phyloP scores from a whole-genome alignment of 2,329 filamentous ascomycete species.

The Cladophialophora exuberans region DNA sequence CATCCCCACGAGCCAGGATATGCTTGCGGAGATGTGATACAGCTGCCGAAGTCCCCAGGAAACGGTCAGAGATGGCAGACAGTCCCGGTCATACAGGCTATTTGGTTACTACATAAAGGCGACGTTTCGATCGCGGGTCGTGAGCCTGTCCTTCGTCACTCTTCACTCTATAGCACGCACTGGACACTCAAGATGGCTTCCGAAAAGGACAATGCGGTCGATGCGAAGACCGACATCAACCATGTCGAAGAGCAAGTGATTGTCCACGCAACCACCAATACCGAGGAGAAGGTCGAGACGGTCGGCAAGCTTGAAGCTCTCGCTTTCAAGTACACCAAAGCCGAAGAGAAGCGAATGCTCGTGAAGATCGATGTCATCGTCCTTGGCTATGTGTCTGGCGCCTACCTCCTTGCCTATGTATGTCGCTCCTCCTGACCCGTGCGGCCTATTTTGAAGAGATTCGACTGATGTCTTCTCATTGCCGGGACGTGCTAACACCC shows the following conservation, averaged over 20 bases:
- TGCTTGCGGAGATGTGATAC: not conserved
- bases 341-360: slow-evolving; percentile 73
- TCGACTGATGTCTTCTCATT: too few species aligned
- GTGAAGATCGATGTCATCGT: slow-evolving; percentile 71
- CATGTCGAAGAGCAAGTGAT: slow-evolving; percentile 13
- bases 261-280: not conserved
- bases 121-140: not conserved
- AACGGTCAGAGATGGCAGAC: not conserved
- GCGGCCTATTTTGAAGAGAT: not conserved
- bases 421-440: not conserved
- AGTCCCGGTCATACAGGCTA: not conserved
- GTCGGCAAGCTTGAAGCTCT: slow-evolving; percentile 13
- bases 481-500: not conserved
- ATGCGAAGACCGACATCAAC: slow-evolving; percentile 11
- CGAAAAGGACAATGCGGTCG: slow-evolving; percentile 7
- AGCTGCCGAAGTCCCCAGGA: not conserved
- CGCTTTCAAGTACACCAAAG: slow-evolving; percentile 50
- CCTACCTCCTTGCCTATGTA: slow-evolving; percentile 75
- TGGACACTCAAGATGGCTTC: slow-evolving; percentile 4
- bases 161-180: not conserved
- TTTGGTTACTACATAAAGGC: slow-evolving; percentile 7
- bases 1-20: slow-evolving; percentile 9
- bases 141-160: not conserved
- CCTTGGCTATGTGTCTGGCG: slow-evolving; percentile 56
- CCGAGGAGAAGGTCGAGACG: slow-evolving; percentile 10